Evolutionary conservation across 768 basidiomycete genomes (phyloP).

Genomic region (Kwoniella pini): DNA sequence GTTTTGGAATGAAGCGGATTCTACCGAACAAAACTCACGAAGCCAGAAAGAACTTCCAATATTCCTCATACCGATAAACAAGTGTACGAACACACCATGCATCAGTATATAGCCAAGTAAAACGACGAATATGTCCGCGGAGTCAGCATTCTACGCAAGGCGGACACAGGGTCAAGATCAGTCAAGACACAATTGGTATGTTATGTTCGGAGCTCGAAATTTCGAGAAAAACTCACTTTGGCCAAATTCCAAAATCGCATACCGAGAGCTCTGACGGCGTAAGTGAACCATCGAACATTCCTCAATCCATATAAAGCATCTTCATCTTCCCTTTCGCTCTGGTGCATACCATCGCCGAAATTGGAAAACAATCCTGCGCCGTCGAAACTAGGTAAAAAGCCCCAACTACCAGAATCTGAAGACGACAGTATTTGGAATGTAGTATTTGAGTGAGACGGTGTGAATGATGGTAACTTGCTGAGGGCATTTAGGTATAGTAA

Average conservation of each 20-base stretch:
- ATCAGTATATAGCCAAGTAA: constrained; percentile 90
- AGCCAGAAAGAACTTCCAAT: constrained; percentile 77
- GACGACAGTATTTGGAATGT: constrained; percentile 36
- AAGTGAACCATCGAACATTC: constrained; percentile 83
- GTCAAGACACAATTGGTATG: not conserved
- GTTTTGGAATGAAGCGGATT: not conserved
- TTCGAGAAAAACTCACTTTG: constrained; percentile 62
- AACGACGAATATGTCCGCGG: constrained; percentile 91
- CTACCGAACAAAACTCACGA: constrained; percentile 41
- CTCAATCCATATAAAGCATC: constrained; percentile 71
- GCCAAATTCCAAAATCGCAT: constrained; percentile 82
- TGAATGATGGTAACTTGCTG: constrained; percentile 33
- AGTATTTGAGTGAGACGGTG: constrained; percentile 24
- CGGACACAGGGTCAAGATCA: not conserved
- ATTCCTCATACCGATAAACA: constrained; percentile 82
- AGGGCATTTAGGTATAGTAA: constrained; percentile 61
- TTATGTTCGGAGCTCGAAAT: not conserved
- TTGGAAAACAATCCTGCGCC: constrained; percentile 44
- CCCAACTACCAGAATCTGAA: constrained; percentile 38
- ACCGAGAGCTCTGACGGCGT: constrained; percentile 73
- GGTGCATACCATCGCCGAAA: constrained; percentile 53
- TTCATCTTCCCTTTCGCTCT: constrained; percentile 62
- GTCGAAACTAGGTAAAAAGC: constrained; percentile 41
- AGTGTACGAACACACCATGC: constrained; percentile 90
- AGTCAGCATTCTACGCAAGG: constrained; percentile 75